These are phyloP conservation scores for Scutellaria baicalensis DNA, from an alignment of 257 asterid genomes.

Conservation along the genomic window DNA sequence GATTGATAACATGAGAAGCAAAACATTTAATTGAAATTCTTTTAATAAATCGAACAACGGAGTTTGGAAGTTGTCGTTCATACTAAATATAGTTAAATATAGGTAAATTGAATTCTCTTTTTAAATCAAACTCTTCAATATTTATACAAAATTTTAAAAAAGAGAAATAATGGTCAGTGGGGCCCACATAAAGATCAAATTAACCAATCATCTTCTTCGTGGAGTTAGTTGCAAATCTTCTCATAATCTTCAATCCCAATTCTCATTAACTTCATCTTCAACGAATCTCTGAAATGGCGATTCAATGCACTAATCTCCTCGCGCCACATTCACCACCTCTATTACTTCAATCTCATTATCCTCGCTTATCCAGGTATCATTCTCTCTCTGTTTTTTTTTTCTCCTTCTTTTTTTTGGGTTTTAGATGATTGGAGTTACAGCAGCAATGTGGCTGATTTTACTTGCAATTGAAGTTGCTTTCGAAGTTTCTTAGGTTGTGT, in stretches of 20 bases:
- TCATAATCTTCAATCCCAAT: not conserved
- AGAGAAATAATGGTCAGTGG: too few relatives aligned
- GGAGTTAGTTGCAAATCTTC: too few relatives aligned
- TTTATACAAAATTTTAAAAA: too few relatives aligned
- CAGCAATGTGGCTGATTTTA: conserved; percentile 2
- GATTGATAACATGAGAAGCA: too few relatives aligned
- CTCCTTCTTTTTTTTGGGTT: not conserved
- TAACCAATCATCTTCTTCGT: too few relatives aligned
- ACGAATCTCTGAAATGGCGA: conserved; percentile 20
- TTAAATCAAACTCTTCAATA: too few relatives aligned
- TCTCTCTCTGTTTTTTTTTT: not conserved
- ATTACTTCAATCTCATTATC: conserved; percentile 28
- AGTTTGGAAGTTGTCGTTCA: too few relatives aligned
- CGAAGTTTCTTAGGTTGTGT: not conserved
- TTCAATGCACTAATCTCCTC: conserved; percentile 23
- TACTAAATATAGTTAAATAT: too few relatives aligned
- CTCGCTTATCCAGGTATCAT: conserved; percentile 35
- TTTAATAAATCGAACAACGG: too few relatives aligned
- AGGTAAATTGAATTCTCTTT: too few relatives aligned
- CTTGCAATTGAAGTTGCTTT: not conserved
- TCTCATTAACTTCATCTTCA: not conserved
- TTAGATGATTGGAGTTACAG: not conserved
- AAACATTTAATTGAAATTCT: too few relatives aligned
- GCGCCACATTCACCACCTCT: conserved; percentile 38
- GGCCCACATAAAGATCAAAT: too few relatives aligned